A percentile compares a stretch with the other conserved stretches of the same genome.
Evolutionary conservation across 345 rosid species (phyloP).

Genomic region (Ceriops decandra): DNA sequence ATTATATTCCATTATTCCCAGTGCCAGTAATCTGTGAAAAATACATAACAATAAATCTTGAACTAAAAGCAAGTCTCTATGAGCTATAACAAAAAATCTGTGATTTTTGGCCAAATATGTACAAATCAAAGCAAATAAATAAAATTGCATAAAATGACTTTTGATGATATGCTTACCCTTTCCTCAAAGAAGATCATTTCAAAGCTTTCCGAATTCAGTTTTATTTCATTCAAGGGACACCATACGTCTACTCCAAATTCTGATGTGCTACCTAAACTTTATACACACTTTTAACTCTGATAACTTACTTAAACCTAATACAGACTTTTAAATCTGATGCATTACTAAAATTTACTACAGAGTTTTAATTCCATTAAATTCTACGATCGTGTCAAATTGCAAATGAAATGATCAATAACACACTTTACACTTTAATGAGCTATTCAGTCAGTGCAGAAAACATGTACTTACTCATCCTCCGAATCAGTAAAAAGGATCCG

Average conservation of each 20-base stretch:
- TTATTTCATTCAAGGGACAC: too few relatives aligned
- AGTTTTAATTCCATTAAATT: too few relatives aligned
- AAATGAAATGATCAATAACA: too few relatives aligned
- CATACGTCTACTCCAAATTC: too few relatives aligned
- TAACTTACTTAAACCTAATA: too few relatives aligned
- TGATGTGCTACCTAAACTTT: too few relatives aligned
- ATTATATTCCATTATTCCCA: slow-evolving; percentile 84
- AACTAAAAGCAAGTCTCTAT: not conserved
- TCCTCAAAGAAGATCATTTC: too few relatives aligned
- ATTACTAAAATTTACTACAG: too few relatives aligned
- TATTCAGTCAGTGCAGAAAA: not conserved
- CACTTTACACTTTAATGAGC: not conserved
- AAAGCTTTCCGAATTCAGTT: too few relatives aligned
- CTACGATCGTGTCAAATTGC: too few relatives aligned
- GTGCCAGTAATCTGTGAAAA: slow-evolving; percentile 66
- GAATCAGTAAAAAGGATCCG: slow-evolving; percentile 87
- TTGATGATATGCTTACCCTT: not conserved
- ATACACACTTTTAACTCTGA: too few relatives aligned
- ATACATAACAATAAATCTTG: slow-evolving; percentile 10
- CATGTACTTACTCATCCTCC: slow-evolving; percentile 84
- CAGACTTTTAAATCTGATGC: too few relatives aligned
- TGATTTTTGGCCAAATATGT: not conserved
- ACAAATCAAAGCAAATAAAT: not conserved
- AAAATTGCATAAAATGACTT: not conserved
- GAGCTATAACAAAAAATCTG: not conserved